Evolutionary conservation across 768 basidiomycete species (phyloP).

Genomic region (Lyophyllum decastes): DNA sequence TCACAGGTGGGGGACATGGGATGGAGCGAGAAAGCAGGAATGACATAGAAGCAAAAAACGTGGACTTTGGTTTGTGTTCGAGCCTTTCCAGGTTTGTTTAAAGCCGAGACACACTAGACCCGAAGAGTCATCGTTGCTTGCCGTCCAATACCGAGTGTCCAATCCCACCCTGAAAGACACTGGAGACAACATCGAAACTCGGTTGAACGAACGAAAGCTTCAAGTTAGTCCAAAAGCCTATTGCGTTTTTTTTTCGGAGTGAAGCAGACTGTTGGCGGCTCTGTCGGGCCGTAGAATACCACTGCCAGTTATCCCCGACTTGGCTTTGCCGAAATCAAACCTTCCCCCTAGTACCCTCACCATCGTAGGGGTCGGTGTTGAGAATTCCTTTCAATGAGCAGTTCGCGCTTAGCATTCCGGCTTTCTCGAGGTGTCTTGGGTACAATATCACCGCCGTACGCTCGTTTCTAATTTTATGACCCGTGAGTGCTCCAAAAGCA

Average conservation of each 20-base stretch:
- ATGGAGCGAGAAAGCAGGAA: neutral
- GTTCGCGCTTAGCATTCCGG: slow-evolving; percentile 28
- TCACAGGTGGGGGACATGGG: neutral
- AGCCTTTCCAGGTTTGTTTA: neutral
- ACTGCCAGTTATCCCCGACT: neutral
- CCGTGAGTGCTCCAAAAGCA: neutral
- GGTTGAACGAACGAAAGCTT: neutral
- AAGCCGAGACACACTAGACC: neutral
- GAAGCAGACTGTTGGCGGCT: neutral
- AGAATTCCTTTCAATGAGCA: slow-evolving; percentile 5
- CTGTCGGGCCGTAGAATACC: neutral
- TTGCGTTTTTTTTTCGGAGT: too few species aligned
- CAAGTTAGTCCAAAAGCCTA: neutral
- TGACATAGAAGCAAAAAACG: neutral
- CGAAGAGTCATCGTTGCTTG: neutral
- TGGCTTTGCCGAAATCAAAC: neutral
- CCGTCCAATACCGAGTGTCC: neutral
- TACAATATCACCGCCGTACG: slow-evolving; percentile 51
- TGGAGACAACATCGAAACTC: neutral
- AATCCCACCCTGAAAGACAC: neutral
- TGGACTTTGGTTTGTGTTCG: neutral
- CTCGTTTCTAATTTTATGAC: neutral
- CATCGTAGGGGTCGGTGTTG: neutral
- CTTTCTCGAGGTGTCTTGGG: slow-evolving; percentile 42
- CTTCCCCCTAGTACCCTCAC: neutral